Percentiles rank a stretch among this genome's conserved stretches.
Conservation (phyloP, 805 yeast species). For the Suhomyces tanzawaensis region DNA sequence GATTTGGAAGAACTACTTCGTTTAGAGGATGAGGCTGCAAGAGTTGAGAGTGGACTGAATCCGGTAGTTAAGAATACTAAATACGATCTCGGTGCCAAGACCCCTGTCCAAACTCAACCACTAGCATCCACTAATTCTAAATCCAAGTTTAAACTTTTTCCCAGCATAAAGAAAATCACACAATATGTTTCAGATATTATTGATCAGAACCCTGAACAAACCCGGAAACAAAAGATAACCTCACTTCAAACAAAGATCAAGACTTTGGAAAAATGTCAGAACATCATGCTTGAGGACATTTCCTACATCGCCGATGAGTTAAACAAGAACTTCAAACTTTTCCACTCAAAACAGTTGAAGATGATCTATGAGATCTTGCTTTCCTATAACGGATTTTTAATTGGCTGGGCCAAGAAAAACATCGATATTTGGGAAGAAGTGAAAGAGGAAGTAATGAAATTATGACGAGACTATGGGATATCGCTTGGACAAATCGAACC, state of each 20-base stretch:
- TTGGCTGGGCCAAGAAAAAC: slow-evolving; percentile 68
- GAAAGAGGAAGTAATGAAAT: slow-evolving; percentile 35
- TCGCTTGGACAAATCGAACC: too few species aligned
- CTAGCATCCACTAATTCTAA: slow-evolving; percentile 7
- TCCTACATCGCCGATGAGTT: slow-evolving; percentile 42
- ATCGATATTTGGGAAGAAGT: slow-evolving; percentile 67
- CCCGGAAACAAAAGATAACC: slow-evolving; percentile 52
- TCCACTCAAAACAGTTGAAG: slow-evolving; percentile 48
- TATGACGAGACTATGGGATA: too few species aligned
- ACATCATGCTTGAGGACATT: slow-evolving; percentile 40
- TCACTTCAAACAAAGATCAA: slow-evolving; percentile 50
- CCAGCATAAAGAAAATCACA: slow-evolving; percentile 51
- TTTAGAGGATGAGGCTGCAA: slow-evolving; percentile 28
- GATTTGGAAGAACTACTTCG: slow-evolving; percentile 29
- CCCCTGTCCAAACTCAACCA: too few species aligned
- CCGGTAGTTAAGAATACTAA: slow-evolving; percentile 19
- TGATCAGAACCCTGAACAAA: slow-evolving; percentile 65
- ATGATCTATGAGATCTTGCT: slow-evolving; percentile 51
- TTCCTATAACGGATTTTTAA: slow-evolving; percentile 53
- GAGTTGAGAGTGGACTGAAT: slow-evolving; percentile 22
- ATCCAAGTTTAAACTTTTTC: slow-evolving; percentile 47
- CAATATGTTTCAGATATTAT: slow-evolving; percentile 56
- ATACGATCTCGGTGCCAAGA: slow-evolving; percentile 16
- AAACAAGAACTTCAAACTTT: slow-evolving; percentile 47
- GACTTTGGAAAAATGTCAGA: slow-evolving; percentile 51